Conservation (phyloP, 2,329 filamentous ascomycete genomes). For the Trichoderma pleuroti region DNA sequence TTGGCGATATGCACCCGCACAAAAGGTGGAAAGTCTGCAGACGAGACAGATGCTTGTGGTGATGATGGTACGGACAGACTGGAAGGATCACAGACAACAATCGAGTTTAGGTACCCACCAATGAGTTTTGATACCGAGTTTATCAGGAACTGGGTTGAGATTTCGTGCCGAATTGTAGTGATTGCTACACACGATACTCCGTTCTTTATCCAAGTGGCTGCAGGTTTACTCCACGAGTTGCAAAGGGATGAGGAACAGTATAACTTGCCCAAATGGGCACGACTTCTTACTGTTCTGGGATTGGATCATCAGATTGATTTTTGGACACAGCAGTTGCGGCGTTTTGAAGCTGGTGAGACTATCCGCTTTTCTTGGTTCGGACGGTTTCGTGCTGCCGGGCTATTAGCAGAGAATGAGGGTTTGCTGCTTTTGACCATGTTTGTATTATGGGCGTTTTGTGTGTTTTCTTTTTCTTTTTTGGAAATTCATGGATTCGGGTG, state of each 20-base stretch:
- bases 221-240: background rate
- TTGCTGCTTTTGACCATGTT: background rate
- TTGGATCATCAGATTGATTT: slow-evolving; percentile 21
- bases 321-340: slow-evolving; percentile 24
- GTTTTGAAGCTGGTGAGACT: slow-evolving; percentile 16
- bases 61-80: background rate
- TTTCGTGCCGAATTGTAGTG: slow-evolving; percentile 20
- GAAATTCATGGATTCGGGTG: background rate
- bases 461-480: background rate
- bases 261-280: background rate
- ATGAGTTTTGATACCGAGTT: slow-evolving; percentile 27
- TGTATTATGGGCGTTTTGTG: background rate
- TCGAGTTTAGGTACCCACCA: slow-evolving; percentile 29
- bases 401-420: background rate
- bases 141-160: slow-evolving; percentile 24
- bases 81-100: slow-evolving; percentile 19
- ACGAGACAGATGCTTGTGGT: background rate
- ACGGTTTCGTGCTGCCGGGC: slow-evolving; percentile 5
- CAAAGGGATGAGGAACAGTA: background rate
- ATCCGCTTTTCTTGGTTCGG: slow-evolving; percentile 20
- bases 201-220: slow-evolving; percentile 9
- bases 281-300: slow-evolving; percentile 17
- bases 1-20: background rate
- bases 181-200: slow-evolving; percentile 18
- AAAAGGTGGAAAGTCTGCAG: background rate